Evolutionary conservation across 768 basidiomycete species (phyloP).

Genomic region (Boletellus sp.): DNA sequence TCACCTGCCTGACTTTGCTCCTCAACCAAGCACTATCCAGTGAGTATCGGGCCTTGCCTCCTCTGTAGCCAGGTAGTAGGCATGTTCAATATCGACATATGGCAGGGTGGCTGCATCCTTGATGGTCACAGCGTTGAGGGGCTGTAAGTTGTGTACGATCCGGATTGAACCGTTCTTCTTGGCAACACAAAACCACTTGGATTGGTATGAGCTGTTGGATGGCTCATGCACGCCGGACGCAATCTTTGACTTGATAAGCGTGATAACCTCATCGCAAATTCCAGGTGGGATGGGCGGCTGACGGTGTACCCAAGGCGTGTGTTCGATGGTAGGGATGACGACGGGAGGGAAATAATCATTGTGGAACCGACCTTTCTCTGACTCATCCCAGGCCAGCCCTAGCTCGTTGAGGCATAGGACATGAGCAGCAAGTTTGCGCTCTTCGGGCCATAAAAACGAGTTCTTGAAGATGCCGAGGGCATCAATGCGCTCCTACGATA

Average conservation of each 20-base stretch:
- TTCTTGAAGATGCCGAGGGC: not conserved
- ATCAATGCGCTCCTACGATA: not conserved
- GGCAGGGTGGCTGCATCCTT: constrained; percentile 13
- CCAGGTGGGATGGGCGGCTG: constrained; percentile 32
- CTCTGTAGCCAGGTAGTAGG: too few species aligned
- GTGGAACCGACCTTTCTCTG: constrained; percentile 32
- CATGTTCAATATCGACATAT: too few species aligned
- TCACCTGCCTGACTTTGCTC: too few species aligned
- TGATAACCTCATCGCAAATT: constrained; percentile 20
- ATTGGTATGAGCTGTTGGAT: constrained; percentile 36
- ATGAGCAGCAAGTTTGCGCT: constrained; percentile 5
- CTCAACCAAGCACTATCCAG: too few species aligned
- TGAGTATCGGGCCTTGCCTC: too few species aligned
- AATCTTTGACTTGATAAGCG: constrained; percentile 35
- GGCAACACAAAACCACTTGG: constrained; percentile 38
- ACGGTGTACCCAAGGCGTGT: constrained; percentile 31
- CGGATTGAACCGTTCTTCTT: constrained; percentile 26
- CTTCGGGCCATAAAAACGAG: constrained; percentile 1
- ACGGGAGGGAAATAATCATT: constrained; percentile 34
- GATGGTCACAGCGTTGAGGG: constrained; percentile 16
- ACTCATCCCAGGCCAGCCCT: constrained; percentile 39
- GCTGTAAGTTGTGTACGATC: constrained; percentile 25
- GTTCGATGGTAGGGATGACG: constrained; percentile 31
- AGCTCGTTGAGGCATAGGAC: constrained; percentile 30
- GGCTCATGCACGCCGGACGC: constrained; percentile 39